Evolutionary conservation across 306 rosid genomes (phyloP), one percentile per base, ranked within the genome.

Genomic region (Trifolium pratense): DNA sequence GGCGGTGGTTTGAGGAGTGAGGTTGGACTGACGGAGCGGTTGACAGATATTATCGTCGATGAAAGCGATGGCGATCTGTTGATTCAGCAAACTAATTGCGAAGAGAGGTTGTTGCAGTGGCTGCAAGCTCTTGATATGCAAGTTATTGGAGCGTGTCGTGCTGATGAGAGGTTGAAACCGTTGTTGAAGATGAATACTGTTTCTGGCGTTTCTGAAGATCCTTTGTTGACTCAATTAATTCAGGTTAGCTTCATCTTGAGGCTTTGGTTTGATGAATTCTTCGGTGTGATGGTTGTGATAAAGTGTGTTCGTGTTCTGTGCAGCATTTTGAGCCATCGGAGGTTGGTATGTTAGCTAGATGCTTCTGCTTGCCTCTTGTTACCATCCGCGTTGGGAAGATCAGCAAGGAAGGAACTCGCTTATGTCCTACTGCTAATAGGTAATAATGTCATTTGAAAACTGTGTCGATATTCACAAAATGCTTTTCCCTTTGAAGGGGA

Each of bases 321-420:
- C 81, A 95, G 99, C 97, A 95, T 91, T 95, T 95, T 26, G 97
- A 91, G 87, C 97, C 93, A 7, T 96, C 84, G 0, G 99, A 95
- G 78, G 97, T 95, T 74, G 97, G 96, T 13, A 88, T 95, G 89
- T 77, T 95, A 32, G 99, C 97, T 4, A 92, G 99, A 83, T 95
- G 99, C 88, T 95, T 95, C 75, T 95, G 96, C 69, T 86, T 91
- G 66, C 99, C 99, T 9, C 97, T 95, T 60, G 99, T 95, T 62
- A 90, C 99, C 2, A 74, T 95, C 11, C 97, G 99, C 14, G 97
- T 90, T 39, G 99, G 99, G 31, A 88, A 81, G 84, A 85, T 95
- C 62, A 80, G 72, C 80, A 86, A 83, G 92, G 93, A 86, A 72
- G 97, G 92, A 78, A 76, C 70, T 56, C 87, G 86, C 6, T 63